Percentiles rank a stretch among this genome's conserved stretches.
These are phyloP conservation scores for Metarhizium humberi DNA, from an alignment of 2,329 filamentous ascomycete genomes.

Conservation along the genomic window DNA sequence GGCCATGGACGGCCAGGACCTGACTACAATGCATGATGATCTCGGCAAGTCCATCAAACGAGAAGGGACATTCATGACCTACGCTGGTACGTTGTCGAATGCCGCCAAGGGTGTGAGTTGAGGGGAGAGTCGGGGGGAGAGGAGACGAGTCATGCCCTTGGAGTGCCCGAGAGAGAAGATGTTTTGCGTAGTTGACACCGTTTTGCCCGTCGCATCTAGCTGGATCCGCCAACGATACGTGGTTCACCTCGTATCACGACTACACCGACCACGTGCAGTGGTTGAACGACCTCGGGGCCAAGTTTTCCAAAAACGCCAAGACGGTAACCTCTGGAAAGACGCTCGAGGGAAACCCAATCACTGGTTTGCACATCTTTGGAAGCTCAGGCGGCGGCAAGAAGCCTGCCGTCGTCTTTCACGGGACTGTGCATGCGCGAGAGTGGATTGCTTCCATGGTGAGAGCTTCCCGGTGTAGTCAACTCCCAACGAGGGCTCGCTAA, in stretches of 20 bases:
- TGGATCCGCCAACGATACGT: slow-evolving; percentile 24
- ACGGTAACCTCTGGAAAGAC: slow-evolving; percentile 39
- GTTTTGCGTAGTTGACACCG: no score
- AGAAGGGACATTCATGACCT: slow-evolving; percentile 21
- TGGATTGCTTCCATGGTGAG: slow-evolving; percentile 47
- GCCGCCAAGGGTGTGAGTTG: neutral
- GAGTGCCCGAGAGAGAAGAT: neutral
- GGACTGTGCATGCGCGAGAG: slow-evolving; percentile 50
- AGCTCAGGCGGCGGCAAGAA: slow-evolving; percentile 31
- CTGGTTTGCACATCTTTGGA: slow-evolving; percentile 51
- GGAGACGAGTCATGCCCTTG: neutral
- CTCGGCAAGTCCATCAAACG: slow-evolving; percentile 27
- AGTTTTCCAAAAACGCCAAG: slow-evolving; percentile 34
- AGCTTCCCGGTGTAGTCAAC: no score
- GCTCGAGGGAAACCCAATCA: slow-evolving; percentile 42
- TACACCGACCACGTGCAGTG: slow-evolving; percentile 42
- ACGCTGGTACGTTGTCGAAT: slow-evolving; percentile 15
- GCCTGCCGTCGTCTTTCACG: slow-evolving; percentile 46
- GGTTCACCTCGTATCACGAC: slow-evolving; percentile 44
- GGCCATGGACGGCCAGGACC: slow-evolving; percentile 20
- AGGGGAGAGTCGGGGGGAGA: neutral
- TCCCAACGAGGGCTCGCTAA: slow-evolving; percentile 12
- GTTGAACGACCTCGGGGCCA: slow-evolving; percentile 32
- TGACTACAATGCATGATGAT: slow-evolving; percentile 28
- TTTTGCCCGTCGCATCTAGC: slow-evolving; percentile 4